Evolutionary conservation across 106 monocot species (phyloP).

Genomic region (Gastrodia elata): DNA sequence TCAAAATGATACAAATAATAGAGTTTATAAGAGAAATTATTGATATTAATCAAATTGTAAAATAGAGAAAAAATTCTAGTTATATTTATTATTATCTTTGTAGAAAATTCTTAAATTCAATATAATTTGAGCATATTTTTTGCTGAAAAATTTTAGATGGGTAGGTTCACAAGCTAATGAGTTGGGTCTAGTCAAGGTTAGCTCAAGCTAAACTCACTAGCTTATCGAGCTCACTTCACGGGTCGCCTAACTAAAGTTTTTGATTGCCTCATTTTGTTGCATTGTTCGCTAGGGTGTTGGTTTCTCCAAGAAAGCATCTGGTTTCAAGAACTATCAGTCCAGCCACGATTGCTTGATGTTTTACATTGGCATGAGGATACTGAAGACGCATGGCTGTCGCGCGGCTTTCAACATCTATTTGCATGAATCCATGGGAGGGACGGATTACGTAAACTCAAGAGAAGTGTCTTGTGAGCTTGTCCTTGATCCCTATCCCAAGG

Average conservation of each 20-base stretch:
- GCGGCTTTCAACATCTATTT: conserved; percentile 97
- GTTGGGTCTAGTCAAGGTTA: too few relatives aligned
- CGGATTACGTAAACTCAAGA: conserved; percentile 98
- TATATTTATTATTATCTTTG: too few relatives aligned
- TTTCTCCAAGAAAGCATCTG: conserved; percentile 72
- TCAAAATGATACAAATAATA: too few relatives aligned
- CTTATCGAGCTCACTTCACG: too few relatives aligned
- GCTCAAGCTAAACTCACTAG: too few relatives aligned
- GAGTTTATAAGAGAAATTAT: too few relatives aligned
- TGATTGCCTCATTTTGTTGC: neutral
- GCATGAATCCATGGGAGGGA: conserved; percentile 97
- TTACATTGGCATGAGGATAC: conserved; percentile 96
- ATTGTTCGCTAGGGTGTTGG: conserved; percentile 58
- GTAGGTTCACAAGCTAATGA: too few relatives aligned
- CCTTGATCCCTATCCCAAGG: conserved; percentile 84
- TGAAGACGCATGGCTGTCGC: conserved; percentile 82
- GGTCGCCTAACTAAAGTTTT: neutral
- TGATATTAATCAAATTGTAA: too few relatives aligned
- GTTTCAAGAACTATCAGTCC: conserved; percentile 87
- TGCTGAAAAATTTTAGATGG: too few relatives aligned
- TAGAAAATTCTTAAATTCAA: too few relatives aligned
- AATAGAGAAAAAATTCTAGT: too few relatives aligned
- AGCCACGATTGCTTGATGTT: conserved; percentile 87
- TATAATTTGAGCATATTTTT: too few relatives aligned
- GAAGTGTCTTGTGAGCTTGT: conserved; percentile 96